Evolutionary conservation across 2,329 filamentous ascomycete genomes (phyloP), one percentile per base, ranked within the genome.

Genomic region (Aspergillus brasiliensis): DNA sequence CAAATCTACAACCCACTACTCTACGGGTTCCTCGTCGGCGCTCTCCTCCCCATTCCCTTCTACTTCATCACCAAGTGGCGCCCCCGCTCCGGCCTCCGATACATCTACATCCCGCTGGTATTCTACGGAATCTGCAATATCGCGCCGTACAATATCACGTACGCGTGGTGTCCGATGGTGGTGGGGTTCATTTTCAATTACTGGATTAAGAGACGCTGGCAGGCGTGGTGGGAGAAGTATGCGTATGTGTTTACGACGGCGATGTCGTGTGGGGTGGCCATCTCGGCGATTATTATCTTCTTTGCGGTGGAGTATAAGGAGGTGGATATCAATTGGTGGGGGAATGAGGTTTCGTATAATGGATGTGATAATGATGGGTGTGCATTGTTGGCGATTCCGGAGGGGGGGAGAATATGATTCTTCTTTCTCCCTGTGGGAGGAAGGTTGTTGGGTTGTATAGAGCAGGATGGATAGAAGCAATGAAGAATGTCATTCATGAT

Each of bases 121-220:
- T 38, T 55, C 3, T 37, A 15, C n/a, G 57, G 58, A 1, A 28
- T 28, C 2, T 19, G 28, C 13, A 8, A 48, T 27, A 27, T 48
- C n/a, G 23, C 58, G 1, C 58, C 58, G 5, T 60, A 60, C 25
- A 60, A 60, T 25, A 27, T 57, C 2, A 55, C 21, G 10, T 60
- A 60, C 42, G 42, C 49, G 25, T 60, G 53, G 58, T 23, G 52
- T 5, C 51, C 58, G 8, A 13, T 53, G 28, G 51, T 53, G 5
- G 51, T 53, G 7, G 51, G 51, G 1, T 53, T 53, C 15, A 17
- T 38, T 5, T 38, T 53, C 15, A 53, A 53, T 5, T 53, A 27
- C 34, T 38, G 17, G 17, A 38, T 38, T 13, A 53, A 53, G 51
- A 11, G 34, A 10, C 51, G 51, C 5, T 53, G 31, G 31, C 19